Conservation (phyloP, 192 early-diverging fungal genomes). For the Chytriomyces sp. region DNA sequence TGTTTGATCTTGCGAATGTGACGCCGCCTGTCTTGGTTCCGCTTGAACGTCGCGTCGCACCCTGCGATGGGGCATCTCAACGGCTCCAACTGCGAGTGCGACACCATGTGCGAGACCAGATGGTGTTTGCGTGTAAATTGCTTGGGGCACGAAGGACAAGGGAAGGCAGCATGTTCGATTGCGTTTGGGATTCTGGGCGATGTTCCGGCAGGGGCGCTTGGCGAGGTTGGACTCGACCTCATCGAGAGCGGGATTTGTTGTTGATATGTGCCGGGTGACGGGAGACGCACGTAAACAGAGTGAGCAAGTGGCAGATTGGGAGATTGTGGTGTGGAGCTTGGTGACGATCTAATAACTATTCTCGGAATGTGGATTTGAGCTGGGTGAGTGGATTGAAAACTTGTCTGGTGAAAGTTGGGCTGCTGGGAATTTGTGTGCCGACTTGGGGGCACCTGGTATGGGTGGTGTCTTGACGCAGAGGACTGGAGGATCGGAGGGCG, state of each 20-base stretch:
- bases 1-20: neutral
- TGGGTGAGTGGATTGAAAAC: neutral
- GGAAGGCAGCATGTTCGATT: neutral
- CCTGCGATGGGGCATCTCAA: constrained; percentile 1
- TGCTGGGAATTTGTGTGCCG: neutral
- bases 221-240: neutral
- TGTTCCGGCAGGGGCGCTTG: neutral
- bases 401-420: neutral
- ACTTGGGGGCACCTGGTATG: neutral
- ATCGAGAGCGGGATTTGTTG: neutral
- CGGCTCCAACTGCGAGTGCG: neutral
- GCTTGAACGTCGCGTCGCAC: constrained; percentile 12
- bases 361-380: neutral
- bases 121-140: neutral
- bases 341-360: neutral
- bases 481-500: neutral
- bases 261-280: neutral
- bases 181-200: neutral
- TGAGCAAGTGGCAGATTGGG: neutral
- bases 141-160: neutral
- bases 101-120: constrained; percentile 3
- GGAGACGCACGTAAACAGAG: neutral
- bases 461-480: neutral
- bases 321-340: neutral
- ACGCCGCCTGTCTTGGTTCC: constrained; percentile 5